These are phyloP conservation scores for Nemania diffusa DNA, from an alignment of 2,329 filamentous ascomycete genomes.

Conservation along the genomic window DNA sequence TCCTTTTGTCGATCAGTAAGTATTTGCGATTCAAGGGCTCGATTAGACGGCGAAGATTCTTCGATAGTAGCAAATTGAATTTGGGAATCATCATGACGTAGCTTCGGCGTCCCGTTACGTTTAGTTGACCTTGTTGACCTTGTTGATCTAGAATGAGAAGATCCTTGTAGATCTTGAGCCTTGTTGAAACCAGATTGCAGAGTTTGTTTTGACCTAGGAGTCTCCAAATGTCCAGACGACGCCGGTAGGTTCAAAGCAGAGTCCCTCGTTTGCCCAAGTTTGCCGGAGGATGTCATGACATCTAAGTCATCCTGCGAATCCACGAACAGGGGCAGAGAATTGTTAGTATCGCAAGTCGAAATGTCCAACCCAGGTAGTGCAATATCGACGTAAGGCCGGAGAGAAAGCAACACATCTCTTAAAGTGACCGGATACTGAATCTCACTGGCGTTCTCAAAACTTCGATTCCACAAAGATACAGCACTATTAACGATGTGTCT, in stretches of 20 bases:
- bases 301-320: constrained; percentile 61
- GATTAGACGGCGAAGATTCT: constrained; percentile 63
- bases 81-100: constrained; percentile 84
- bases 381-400: constrained; percentile 65
- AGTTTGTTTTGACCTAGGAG: constrained; percentile 50
- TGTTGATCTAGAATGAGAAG: constrained; percentile 44
- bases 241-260: constrained; percentile 35
- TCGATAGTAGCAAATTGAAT: constrained; percentile 78
- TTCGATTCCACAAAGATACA: constrained; percentile 72
- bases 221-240: constrained; percentile 46
- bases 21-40: constrained; percentile 72
- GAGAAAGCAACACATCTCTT: constrained; percentile 68
- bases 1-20: constrained; percentile 85
- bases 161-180: constrained; percentile 42
- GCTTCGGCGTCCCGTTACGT: constrained; percentile 61
- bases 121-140: constrained; percentile 46
- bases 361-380: constrained; percentile 57
- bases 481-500: constrained; percentile 62
- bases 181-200: constrained; percentile 46
- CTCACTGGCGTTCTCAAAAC: constrained; percentile 69
- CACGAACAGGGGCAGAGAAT: constrained; percentile 55
- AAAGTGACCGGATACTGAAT: constrained; percentile 74
- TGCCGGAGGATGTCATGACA: constrained; percentile 40
- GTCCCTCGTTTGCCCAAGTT: constrained; percentile 26
- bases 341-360: constrained; percentile 52